A percentile compares a stretch with the other conserved stretches of the same genome.
phyloP scores from a whole-genome alignment of 148 eudicot genomes.

The Rhododendron ovatum region DNA sequence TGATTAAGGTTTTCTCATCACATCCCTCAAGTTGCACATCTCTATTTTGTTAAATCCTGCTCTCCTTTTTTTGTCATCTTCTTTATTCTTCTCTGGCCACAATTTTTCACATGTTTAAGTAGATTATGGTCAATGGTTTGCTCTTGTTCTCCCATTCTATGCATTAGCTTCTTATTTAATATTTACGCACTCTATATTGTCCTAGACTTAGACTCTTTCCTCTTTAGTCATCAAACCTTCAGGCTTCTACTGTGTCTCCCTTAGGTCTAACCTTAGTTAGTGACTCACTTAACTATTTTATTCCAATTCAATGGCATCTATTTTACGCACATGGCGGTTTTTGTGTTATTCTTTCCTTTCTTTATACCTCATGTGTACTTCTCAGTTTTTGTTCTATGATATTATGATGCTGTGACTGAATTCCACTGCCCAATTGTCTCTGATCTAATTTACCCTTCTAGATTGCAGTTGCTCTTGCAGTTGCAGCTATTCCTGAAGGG shows the following conservation, averaged over 20 bases:
- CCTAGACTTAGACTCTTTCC: not conserved
- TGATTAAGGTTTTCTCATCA: not conserved
- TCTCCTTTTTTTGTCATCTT: not conserved
- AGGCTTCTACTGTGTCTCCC: not conserved
- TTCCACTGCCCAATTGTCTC: not conserved
- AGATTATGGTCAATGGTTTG: not conserved
- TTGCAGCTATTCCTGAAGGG: slow-evolving; percentile 95
- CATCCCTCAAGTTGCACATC: not conserved
- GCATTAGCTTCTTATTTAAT: not conserved
- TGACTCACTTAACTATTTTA: not conserved
- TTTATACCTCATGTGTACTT: not conserved
- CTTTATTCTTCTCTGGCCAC: not conserved
- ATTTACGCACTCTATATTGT: not conserved
- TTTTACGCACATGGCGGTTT: not conserved
- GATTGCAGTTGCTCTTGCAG: slow-evolving; percentile 98
- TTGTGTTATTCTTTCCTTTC: not conserved
- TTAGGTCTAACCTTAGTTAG: not conserved
- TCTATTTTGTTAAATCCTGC: not conserved
- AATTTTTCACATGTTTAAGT: not conserved
- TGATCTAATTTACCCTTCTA: slow-evolving; percentile 17
- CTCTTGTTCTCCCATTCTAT: not conserved
- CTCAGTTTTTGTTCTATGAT: not conserved
- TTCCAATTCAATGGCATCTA: not conserved
- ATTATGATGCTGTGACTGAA: not conserved
- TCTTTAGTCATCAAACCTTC: not conserved